These are phyloP conservation scores for Pythium graminicola DNA, from an alignment of 352 stramenopile genomes.

Conservation along the genomic window DNA sequence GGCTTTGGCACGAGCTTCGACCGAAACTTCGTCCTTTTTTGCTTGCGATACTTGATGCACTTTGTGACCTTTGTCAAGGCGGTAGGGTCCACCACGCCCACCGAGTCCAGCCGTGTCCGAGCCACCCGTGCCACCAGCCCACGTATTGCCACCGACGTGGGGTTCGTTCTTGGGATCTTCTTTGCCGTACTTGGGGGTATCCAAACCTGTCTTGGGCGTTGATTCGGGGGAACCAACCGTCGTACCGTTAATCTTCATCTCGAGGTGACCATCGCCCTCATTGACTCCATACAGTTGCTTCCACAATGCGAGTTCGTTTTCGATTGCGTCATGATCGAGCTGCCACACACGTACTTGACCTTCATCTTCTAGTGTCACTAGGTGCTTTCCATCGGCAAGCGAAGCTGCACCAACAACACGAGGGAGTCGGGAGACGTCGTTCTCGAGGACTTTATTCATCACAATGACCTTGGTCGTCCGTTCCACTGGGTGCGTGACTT, in stretches of 20 bases:
- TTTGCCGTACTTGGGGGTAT: slow-evolving; percentile 90
- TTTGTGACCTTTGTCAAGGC: slow-evolving; percentile 90
- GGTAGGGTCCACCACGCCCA: slow-evolving; percentile 91
- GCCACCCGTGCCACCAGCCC: slow-evolving; percentile 90
- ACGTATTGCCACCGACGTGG: slow-evolving; percentile 94
- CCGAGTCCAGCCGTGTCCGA: slow-evolving; percentile 91
- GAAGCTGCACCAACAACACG: slow-evolving; percentile 35
- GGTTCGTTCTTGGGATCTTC: slow-evolving; percentile 90
- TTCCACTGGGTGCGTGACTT: slow-evolving; percentile 14
- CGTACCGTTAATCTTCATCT: slow-evolving; percentile 47
- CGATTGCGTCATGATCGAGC: slow-evolving; percentile 38
- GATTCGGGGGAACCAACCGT: slow-evolving; percentile 32
- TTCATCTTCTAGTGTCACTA: slow-evolving; percentile 50
- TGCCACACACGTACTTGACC: slow-evolving; percentile 58
- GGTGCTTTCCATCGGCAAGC: slow-evolving; percentile 31
- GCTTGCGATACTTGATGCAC: slow-evolving; percentile 93
- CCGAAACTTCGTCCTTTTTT: slow-evolving; percentile 90
- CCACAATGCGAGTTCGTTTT: slow-evolving; percentile 48
- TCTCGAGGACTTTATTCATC: slow-evolving; percentile 8
- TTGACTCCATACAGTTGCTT: slow-evolving; percentile 55
- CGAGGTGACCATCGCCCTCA: slow-evolving; percentile 20
- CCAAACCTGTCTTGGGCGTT: slow-evolving; percentile 56
- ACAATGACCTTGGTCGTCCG: slow-evolving; percentile 39
- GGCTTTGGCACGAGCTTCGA: slow-evolving; percentile 65
- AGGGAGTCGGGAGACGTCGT: slow-evolving; percentile 14